Base-by-base conservation (phyloP, 192 early-diverging fungal genomes). In the Radiomyces spectabilis region DNA sequence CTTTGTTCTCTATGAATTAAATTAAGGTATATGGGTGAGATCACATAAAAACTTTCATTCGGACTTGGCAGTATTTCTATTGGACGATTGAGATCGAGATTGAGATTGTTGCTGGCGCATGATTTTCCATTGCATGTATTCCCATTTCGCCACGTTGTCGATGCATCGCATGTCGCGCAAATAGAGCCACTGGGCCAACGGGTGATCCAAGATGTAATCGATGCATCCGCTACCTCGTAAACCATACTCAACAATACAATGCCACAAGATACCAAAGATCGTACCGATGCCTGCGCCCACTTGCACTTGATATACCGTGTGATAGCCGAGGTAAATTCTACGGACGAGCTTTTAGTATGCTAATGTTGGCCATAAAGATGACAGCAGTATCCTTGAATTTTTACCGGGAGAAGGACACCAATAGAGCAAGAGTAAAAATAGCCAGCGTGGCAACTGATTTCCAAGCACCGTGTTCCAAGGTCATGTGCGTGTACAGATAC, bases 311-410 rank as follows among this genome's bases (percentile, higher is more conserved):
- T 70, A 60, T 32, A 72, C 50, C 0, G 83, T 87, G 45, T 93
- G 91, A 65, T 91, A 91, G 8, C 71, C 66, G 1, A 93, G 62
- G 54, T 88, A 79, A 19, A 91, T 72, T 25, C 87, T 85, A 45
- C 6, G n/a, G n/a, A n/a, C n/a, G n/a, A n/a, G n/a, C n/a, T n/a
- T n/a, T n/a, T n/a, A n/a, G n/a, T n/a, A n/a, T n/a, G n/a, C 4
- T 3, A 47, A 15, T 22, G 21, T n/a, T 19, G 2, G 24, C 1
- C 10, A 44, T 22, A 16, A 16, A 51, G 18, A 41, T n/a, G n/a
- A n/a, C n/a, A n/a, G n/a, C n/a, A n/a, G n/a, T n/a, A n/a, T n/a
- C n/a, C n/a, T n/a, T n/a, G 31, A 9, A 19, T 25, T 18, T 19
- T 41, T 66, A 66, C 65, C 65, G 42, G 10, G 61, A 73, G 8